Evolutionary conservation across 2,329 filamentous ascomycete species (phyloP).

Genomic region (Ophiostoma sp.): DNA sequence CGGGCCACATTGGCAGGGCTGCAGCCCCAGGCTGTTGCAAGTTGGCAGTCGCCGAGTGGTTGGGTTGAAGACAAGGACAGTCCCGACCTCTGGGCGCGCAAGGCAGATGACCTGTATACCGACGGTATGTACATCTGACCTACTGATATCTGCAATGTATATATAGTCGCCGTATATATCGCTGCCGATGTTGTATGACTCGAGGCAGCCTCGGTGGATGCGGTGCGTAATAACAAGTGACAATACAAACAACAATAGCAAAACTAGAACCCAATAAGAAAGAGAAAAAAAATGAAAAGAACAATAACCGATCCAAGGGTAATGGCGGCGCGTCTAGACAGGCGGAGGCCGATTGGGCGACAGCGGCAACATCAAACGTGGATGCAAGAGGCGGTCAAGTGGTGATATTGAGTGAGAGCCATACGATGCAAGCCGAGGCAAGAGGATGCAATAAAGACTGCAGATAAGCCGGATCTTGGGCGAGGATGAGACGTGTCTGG

Average conservation of each 20-base stretch:
- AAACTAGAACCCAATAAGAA: not conserved
- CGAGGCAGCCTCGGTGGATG: not conserved
- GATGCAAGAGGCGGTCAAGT: constrained; percentile 14
- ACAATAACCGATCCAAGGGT: constrained; percentile 4
- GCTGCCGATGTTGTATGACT: not conserved
- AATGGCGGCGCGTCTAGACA: not conserved
- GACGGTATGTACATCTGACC: constrained; percentile 13
- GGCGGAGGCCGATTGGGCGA: constrained; percentile 14
- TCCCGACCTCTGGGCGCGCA: not conserved
- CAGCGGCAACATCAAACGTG: constrained; percentile 1
- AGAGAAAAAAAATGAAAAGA: not conserved
- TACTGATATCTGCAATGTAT: not conserved
- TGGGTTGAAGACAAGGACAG: not conserved
- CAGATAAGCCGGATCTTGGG: not conserved
- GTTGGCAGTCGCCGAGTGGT: too few species aligned
- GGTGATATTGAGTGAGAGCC: constrained; percentile 7
- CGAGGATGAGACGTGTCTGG: constrained; percentile 13
- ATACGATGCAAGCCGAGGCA: not conserved
- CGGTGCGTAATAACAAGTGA: too few species aligned
- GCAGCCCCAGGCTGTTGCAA: not conserved
- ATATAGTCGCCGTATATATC: not conserved
- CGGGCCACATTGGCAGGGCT: not conserved
- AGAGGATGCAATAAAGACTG: not conserved
- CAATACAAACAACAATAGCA: not conserved
- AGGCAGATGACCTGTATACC: not conserved